Evolutionary conservation across 441 rosid species (phyloP).

Genomic region (Brassica hybrid): DNA sequence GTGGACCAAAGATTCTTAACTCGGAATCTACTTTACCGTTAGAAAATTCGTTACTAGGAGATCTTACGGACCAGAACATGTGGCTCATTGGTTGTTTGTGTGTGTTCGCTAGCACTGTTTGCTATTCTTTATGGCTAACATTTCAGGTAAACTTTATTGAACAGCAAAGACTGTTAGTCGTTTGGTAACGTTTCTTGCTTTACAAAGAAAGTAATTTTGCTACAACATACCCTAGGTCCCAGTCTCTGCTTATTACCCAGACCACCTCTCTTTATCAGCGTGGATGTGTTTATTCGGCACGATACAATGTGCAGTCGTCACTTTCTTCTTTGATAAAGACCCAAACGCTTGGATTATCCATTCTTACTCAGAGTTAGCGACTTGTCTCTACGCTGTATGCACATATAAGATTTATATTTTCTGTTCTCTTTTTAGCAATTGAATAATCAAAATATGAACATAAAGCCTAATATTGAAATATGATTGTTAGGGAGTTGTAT

Average conservation of each 20-base stretch:
- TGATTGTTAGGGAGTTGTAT: no score
- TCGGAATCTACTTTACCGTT: neutral
- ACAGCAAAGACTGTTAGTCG: neutral
- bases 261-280: conserved; percentile 4
- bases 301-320: no score
- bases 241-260: neutral
- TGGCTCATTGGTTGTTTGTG: neutral
- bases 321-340: no score
- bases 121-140: neutral
- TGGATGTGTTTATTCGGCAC: no score
- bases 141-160: neutral
- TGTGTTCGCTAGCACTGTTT: neutral
- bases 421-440: neutral
- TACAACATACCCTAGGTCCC: neutral
- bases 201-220: neutral
- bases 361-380: neutral
- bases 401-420: neutral
- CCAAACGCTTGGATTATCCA: neutral
- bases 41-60: neutral
- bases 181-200: neutral
- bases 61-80: neutral
- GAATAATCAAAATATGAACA: neutral
- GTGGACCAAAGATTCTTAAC: conserved; percentile 1
- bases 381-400: neutral
- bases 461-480: neutral